These are phyloP conservation scores for Ceratobasidium sp. DNA, from an alignment of 1,284 basidiomycete species.

Conservation along the genomic window DNA sequence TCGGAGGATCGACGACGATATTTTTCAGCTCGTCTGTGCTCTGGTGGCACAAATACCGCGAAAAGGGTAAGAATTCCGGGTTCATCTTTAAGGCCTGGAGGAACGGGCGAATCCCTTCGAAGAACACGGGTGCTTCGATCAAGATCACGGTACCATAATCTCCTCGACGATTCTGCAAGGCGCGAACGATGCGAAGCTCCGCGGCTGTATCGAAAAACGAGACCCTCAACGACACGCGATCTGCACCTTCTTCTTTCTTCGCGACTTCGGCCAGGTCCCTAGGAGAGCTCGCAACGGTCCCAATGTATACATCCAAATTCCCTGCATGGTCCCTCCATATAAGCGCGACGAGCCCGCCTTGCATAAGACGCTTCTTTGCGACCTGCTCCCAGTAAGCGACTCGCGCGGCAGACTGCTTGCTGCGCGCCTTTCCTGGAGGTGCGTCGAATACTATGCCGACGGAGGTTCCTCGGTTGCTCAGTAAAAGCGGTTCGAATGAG, in stretches of 20 bases:
- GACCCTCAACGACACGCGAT: conserved; percentile 61
- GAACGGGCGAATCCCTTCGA: conserved; percentile 72
- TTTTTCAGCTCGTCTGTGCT: conserved; percentile 55
- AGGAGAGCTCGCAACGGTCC: conserved; percentile 61
- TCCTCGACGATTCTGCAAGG: conserved; percentile 53
- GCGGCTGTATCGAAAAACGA: conserved; percentile 67
- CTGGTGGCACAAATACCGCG: conserved; percentile 64
- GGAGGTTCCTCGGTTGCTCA: conserved; percentile 64
- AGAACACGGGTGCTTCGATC: conserved; percentile 71
- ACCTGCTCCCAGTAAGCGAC: conserved; percentile 67
- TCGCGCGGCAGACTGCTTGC: conserved; percentile 49
- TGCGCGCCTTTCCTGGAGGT: conserved; percentile 62
- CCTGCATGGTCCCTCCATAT: conserved; percentile 56
- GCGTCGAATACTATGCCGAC: conserved; percentile 62
- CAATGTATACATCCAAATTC: conserved; percentile 62
- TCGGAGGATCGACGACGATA: conserved; percentile 62
- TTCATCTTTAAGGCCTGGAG: conserved; percentile 66
- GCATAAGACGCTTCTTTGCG: conserved; percentile 67
- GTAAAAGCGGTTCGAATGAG: conserved; percentile 60
- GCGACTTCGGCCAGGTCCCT: conserved; percentile 62
- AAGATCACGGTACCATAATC: conserved; percentile 55
- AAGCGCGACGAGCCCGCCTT: conserved; percentile 70
- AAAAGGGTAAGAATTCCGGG: conserved; percentile 68
- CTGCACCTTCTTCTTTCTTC: conserved; percentile 49
- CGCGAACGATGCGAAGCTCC: conserved; percentile 63